Percentiles rank a stretch among this genome's conserved stretches.
phyloP scores from a whole-genome alignment of 768 basidiomycete genomes.

The Royoungia palumana region DNA sequence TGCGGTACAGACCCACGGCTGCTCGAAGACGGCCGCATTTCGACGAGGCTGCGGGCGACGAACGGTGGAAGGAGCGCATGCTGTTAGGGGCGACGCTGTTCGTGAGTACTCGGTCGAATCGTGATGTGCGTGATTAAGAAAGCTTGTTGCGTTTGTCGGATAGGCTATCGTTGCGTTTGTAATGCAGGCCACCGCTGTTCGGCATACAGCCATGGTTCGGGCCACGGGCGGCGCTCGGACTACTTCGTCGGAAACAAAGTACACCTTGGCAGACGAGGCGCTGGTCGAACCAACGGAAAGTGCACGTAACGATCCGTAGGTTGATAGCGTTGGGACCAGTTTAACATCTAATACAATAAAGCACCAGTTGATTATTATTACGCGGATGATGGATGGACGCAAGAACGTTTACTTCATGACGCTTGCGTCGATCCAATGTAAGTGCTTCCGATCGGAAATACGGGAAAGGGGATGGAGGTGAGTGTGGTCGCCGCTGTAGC shows the following conservation, averaged over 20 bases:
- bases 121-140: no score
- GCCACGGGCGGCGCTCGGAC: conserved; percentile 5
- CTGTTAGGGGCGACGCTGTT: conserved; percentile 54
- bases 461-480: no score
- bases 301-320: neutral
- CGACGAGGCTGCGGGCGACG: conserved; percentile 45
- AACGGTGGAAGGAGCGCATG: conserved; percentile 63
- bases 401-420: neutral
- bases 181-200: conserved; percentile 30
- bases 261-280: conserved; percentile 18
- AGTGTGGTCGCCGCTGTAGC: no score
- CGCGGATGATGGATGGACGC: neutral
- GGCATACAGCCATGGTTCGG: conserved; percentile 31
- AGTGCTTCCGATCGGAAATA: no score
- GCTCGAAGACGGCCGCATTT: conserved; percentile 40
- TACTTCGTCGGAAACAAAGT: conserved; percentile 1
- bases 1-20: conserved; percentile 40
- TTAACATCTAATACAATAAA: no score
- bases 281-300: conserved; percentile 16
- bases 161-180: conserved; percentile 32
- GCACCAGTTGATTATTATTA: no score
- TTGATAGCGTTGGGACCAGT: no score
- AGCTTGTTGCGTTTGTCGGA: neutral
- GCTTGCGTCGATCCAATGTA: no score
- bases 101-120: conserved; percentile 32